Evolutionary conservation across 768 basidiomycete species (phyloP).

Genomic region (Rhizopogon rudus): DNA sequence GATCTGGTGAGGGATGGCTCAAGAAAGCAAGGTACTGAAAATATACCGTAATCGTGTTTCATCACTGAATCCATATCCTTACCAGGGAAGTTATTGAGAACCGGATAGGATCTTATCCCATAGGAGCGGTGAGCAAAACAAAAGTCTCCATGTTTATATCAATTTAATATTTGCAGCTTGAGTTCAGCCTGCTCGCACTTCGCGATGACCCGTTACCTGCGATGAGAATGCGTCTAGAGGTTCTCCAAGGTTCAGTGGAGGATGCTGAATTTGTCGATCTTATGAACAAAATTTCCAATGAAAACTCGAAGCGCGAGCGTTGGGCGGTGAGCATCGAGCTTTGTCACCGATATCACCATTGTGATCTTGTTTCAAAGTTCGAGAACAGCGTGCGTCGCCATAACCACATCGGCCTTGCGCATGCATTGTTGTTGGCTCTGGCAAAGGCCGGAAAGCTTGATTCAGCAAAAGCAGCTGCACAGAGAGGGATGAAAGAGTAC

Average conservation of each 20-base stretch:
- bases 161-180: conserved; percentile 47
- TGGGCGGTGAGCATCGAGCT: conserved; percentile 64
- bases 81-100: conserved; percentile 76
- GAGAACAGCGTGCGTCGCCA: conserved; percentile 85
- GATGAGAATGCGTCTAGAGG: conserved; percentile 55
- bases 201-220: conserved; percentile 75
- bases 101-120: conserved; percentile 87
- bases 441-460: conserved; percentile 66
- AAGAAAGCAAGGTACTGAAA: conserved; percentile 63
- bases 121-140: conserved; percentile 63
- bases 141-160: not conserved
- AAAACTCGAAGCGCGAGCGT: conserved; percentile 69
- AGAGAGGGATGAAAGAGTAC: conserved; percentile 39
- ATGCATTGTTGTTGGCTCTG: conserved; percentile 66
- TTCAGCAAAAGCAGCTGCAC: conserved; percentile 41
- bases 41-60: conserved; percentile 2
- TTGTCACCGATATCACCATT: conserved; percentile 1
- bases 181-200: conserved; percentile 89
- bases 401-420: conserved; percentile 80
- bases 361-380: conserved; percentile 45
- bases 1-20: conserved; percentile 77
- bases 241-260: conserved; percentile 38
- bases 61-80: conserved; percentile 12
- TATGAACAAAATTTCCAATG: conserved; percentile 52
- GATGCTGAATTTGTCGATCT: conserved; percentile 46